Evolutionary conservation across 441 rosid genomes (phyloP), one percentile per base, ranked within the genome.

Genomic region (Francoa sonchifolia): DNA sequence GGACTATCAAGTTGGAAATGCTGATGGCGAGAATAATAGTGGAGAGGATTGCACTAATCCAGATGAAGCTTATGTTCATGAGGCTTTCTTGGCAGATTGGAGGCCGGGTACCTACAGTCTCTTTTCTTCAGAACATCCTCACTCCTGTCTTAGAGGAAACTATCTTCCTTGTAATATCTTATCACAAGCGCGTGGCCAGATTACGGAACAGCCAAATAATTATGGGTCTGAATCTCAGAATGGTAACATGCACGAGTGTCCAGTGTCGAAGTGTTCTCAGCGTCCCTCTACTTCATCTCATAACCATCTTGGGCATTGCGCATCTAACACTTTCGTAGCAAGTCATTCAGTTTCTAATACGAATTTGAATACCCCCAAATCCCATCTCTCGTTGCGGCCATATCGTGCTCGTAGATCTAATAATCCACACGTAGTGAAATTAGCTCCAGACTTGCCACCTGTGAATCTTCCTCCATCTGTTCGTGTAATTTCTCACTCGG

Each of bases 381-480:
- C 76, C 57, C 82, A 63, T 29, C 36, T 66, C 10, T 40, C 29
- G 53, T 42, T 48, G 62, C 67, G 47, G 59, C 72, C 88, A 48
- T 58, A 64, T 63, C 49, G 66, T 49, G 44, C 67, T 51, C 78
- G 66, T 29, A 62, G 65, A 62, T 55, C 48, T 35, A 65, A 57
- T 57, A 72, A 62, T 33, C 53, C 59, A 39, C 70, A 60, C 31
- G 52, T 90, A 45, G 99, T 92, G 58, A 92, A 79, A 69, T 73
- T 81, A 62, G 89, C 96, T 39, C 99, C 95, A 46, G 94, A 79
- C 57, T 62, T 92, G 58, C 96, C 99, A 33, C 86, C 89, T 2
- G 77, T 92, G 50, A 83, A 83, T 73, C 99, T 92, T 69, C 99
- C 95, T 30, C 77, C 81, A 15, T 71, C 94, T 32, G 95, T 81